Conservation (phyloP, 2,329 filamentous ascomycete genomes). For the Dryadomyces quercivorus region DNA sequence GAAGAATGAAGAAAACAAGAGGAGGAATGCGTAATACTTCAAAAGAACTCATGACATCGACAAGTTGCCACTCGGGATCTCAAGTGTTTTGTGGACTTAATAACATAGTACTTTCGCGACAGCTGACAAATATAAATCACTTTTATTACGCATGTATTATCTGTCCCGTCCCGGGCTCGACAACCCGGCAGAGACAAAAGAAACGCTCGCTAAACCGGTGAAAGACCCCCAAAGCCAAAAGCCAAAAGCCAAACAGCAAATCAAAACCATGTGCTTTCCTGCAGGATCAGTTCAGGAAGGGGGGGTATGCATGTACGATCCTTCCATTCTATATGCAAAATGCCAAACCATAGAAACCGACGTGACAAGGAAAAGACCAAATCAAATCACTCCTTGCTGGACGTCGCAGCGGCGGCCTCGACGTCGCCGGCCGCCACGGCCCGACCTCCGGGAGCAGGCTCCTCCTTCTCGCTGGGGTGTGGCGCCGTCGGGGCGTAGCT, state of each 20-base stretch:
- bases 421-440: conserved; percentile 2
- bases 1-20: no score
- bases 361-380: neutral
- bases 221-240: neutral
- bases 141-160: neutral
- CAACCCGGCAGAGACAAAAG: neutral
- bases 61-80: neutral
- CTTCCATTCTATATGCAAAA: conserved; percentile 1
- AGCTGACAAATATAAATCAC: neutral
- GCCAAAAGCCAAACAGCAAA: neutral
- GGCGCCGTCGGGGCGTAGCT: conserved; percentile 39
- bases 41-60: neutral
- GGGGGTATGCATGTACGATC: no score
- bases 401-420: conserved; percentile 5
- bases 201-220: neutral
- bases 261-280: neutral
- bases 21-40: neutral
- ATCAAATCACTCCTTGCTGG: neutral
- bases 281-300: no score
- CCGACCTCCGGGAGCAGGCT: neutral
- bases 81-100: neutral
- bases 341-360: neutral
- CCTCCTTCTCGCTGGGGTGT: neutral
- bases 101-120: no score
- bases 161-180: no score